Percentiles rank a stretch among this genome's conserved stretches.
phyloP scores from a whole-genome alignment of 2,329 filamentous ascomycete species.

The Alternaria sp. region DNA sequence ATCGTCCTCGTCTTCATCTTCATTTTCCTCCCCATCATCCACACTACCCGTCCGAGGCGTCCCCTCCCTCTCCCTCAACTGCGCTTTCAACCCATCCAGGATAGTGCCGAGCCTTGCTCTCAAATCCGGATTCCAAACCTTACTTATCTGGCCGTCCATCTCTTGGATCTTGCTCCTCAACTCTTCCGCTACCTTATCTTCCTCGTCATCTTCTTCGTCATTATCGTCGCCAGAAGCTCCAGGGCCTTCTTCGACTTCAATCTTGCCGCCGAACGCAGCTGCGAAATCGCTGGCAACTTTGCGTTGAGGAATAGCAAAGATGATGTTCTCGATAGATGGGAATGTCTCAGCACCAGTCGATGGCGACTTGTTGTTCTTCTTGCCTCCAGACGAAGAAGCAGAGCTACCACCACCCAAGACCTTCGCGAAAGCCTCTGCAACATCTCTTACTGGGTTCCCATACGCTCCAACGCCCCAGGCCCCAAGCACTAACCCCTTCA shows the following conservation, averaged over 20 bases:
- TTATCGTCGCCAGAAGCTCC: conserved; percentile 38
- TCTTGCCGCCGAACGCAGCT: conserved; percentile 53
- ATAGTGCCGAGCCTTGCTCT: conserved; percentile 39
- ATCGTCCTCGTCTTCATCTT: background rate
- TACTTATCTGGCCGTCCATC: conserved; percentile 42
- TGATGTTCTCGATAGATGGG: conserved; percentile 58
- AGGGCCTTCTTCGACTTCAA: conserved; percentile 48
- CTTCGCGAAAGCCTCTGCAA: conserved; percentile 63
- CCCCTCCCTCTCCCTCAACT: conserved; percentile 31
- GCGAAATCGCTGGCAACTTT: conserved; percentile 62
- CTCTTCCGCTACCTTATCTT: conserved; percentile 35
- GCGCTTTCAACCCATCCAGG: conserved; percentile 38
- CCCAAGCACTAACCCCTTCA: conserved; percentile 62
- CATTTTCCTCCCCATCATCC: background rate
- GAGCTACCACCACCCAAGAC: conserved; percentile 18
- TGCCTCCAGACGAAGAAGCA: conserved; percentile 22
- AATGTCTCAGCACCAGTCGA: conserved; percentile 42
- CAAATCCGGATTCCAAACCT: conserved; percentile 45
- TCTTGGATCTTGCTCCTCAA: conserved; percentile 43
- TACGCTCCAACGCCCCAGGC: conserved; percentile 71
- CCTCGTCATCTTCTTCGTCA: conserved; percentile 37
- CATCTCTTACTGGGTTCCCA: conserved; percentile 65
- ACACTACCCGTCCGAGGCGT: background rate
- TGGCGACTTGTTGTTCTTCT: conserved; percentile 24
- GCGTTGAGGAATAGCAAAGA: conserved; percentile 64